A percentile compares a stretch with the other conserved stretches of the same genome.
Conservation (phyloP, 2,329 filamentous ascomycete species). For the Ilyonectria destructans region DNA sequence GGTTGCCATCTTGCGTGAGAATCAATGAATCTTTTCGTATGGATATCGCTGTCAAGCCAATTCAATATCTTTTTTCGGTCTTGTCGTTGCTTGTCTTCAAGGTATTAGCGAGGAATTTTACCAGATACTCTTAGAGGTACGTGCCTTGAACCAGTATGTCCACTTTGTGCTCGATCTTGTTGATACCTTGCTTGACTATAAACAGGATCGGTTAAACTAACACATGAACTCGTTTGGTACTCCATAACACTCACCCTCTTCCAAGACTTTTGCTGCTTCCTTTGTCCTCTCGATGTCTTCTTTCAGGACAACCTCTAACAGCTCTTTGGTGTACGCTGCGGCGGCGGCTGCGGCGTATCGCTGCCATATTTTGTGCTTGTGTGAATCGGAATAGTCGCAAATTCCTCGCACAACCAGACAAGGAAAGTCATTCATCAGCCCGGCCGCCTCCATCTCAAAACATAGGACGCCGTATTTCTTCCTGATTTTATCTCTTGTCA, state of each 20-base stretch:
- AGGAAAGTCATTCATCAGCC: slow-evolving; percentile 43
- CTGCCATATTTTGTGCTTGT: slow-evolving; percentile 52
- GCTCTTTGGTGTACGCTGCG: slow-evolving; percentile 43
- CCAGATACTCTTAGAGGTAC: no score
- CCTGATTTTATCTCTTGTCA: background rate
- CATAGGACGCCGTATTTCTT: background rate
- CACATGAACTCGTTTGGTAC: no score
- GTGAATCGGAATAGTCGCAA: slow-evolving; percentile 57
- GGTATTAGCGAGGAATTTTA: no score
- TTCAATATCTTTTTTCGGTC: no score
- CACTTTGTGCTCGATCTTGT: no score
- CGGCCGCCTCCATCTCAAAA: background rate
- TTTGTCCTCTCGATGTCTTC: background rate
- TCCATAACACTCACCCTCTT: no score
- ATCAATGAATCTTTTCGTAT: no score
- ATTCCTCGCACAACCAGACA: slow-evolving; percentile 57
- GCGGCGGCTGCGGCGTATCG: slow-evolving; percentile 53
- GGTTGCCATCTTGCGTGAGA: no score
- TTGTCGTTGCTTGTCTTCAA: background rate
- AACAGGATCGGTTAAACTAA: no score
- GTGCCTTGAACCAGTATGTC: no score
- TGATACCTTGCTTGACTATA: no score
- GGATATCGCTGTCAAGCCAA: no score
- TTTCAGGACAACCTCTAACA: background rate
- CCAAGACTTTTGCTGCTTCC: background rate